These are phyloP conservation scores for Starmera stellimalicola DNA, from an alignment of 1,139 yeast species.

Conservation along the genomic window DNA sequence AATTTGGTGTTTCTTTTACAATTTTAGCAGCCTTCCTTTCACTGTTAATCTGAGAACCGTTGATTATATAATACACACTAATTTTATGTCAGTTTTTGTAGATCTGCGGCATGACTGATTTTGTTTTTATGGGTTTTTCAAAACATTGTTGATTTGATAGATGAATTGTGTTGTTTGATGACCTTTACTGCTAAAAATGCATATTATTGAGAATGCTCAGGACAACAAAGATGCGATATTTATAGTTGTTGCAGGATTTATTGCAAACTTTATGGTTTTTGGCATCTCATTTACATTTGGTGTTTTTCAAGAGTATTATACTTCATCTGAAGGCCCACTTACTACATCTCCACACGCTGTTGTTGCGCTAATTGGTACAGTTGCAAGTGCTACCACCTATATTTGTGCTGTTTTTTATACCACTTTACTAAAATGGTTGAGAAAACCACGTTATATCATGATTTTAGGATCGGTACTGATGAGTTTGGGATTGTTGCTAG, in stretches of 20 bases:
- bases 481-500: constrained; percentile 23
- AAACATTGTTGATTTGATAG: no score
- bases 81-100: no score
- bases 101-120: no score
- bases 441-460: constrained; percentile 21
- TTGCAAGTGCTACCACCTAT: constrained; percentile 25
- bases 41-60: no score
- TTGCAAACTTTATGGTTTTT: constrained; percentile 27
- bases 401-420: constrained; percentile 23
- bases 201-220: background rate
- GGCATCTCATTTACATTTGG: constrained; percentile 30
- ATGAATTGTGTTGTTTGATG: no score
- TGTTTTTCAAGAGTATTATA: constrained; percentile 28
- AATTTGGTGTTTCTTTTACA: no score
- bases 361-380: constrained; percentile 26
- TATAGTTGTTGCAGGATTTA: constrained; percentile 23
- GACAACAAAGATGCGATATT: constrained; percentile 2
- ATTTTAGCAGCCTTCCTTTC: no score
- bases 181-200: no score
- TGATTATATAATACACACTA: no score
- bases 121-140: no score
- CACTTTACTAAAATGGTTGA: constrained; percentile 13
- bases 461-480: constrained; percentile 21
- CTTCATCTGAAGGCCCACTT: constrained; percentile 24
- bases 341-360: constrained; percentile 17